Percentiles rank a stretch among this genome's conserved stretches.
phyloP scores from a whole-genome alignment of 176 grass and related monocot genomes.

The Oryza coarctata region DNA sequence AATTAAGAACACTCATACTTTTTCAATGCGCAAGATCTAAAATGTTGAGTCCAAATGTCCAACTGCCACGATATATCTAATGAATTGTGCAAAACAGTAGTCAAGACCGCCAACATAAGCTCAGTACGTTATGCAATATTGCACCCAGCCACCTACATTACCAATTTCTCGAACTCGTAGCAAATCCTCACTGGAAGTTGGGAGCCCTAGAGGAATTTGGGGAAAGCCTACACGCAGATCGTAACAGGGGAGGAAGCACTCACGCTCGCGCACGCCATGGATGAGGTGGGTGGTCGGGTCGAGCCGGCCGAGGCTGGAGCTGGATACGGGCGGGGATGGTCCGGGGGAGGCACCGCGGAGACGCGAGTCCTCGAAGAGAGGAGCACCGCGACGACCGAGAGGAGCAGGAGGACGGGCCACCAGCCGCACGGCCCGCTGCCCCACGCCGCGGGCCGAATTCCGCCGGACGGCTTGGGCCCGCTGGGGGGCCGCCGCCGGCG shows the following conservation, averaged over 20 bases:
- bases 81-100: conserved; percentile 12
- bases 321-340: conserved; percentile 18
- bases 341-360: conserved; percentile 33
- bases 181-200: neutral
- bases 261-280: conserved; percentile 76
- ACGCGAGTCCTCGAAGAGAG: conserved; percentile 63
- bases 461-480: conserved; percentile 31
- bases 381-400: conserved; percentile 63
- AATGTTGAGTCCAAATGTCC: neutral
- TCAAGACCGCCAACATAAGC: neutral
- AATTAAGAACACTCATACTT: conserved; percentile 4
- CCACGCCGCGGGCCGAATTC: conserved; percentile 22
- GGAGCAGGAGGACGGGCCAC: conserved; percentile 59
- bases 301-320: conserved; percentile 63
- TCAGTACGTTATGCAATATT: neutral
- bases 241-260: conserved; percentile 25
- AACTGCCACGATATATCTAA: conserved; percentile 1
- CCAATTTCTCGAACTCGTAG: neutral
- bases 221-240: conserved; percentile 31
- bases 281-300: conserved; percentile 67
- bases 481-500: conserved; percentile 7
- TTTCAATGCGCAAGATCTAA: neutral
- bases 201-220: neutral
- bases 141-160: neutral
- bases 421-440: conserved; percentile 35